phyloP scores from a whole-genome alignment of 1,284 basidiomycete genomes.

The Cryptococcus neoformans region DNA sequence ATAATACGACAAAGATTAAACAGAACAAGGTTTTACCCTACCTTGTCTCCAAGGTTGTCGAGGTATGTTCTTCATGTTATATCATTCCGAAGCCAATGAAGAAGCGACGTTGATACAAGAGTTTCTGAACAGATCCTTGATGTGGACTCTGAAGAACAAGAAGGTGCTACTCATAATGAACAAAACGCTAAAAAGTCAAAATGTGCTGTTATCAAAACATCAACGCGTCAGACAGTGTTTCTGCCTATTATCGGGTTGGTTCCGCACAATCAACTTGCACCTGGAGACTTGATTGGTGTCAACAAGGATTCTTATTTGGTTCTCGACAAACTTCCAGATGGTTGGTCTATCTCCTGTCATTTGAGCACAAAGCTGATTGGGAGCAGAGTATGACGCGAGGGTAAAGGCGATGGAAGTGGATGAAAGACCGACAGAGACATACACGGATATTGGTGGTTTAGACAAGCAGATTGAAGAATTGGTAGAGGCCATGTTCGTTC shows the following conservation, averaged over 20 bases:
- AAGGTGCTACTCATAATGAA: slow-evolving; percentile 89
- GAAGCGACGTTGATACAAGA: neutral
- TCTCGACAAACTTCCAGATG: slow-evolving; percentile 73
- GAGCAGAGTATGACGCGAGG: slow-evolving; percentile 68
- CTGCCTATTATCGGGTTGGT: slow-evolving; percentile 97
- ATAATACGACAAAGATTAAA: slow-evolving; percentile 98
- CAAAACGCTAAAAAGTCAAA: slow-evolving; percentile 94
- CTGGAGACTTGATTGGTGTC: slow-evolving; percentile 94
- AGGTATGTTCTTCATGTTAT: slow-evolving; percentile 57
- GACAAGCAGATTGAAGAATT: slow-evolving; percentile 81
- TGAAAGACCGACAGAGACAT: slow-evolving; percentile 72
- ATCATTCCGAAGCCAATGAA: neutral
- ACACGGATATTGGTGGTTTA: slow-evolving; percentile 73
- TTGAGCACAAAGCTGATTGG: neutral
- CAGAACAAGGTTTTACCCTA: slow-evolving; percentile 99
- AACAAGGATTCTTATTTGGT: slow-evolving; percentile 99
- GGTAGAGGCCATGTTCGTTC: slow-evolving; percentile 64
- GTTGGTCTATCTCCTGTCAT: slow-evolving; percentile 20
- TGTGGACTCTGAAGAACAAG: slow-evolving; percentile 90
- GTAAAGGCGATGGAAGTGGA: slow-evolving; percentile 94
- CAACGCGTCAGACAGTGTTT: slow-evolving; percentile 96
- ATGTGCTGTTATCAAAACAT: slow-evolving; percentile 98
- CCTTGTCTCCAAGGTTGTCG: slow-evolving; percentile 95
- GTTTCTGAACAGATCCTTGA: slow-evolving; percentile 70
- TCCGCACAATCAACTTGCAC: slow-evolving; percentile 80